phyloP scores from a whole-genome alignment of 169 alveolate species.

The Eimeria maxima region DNA sequence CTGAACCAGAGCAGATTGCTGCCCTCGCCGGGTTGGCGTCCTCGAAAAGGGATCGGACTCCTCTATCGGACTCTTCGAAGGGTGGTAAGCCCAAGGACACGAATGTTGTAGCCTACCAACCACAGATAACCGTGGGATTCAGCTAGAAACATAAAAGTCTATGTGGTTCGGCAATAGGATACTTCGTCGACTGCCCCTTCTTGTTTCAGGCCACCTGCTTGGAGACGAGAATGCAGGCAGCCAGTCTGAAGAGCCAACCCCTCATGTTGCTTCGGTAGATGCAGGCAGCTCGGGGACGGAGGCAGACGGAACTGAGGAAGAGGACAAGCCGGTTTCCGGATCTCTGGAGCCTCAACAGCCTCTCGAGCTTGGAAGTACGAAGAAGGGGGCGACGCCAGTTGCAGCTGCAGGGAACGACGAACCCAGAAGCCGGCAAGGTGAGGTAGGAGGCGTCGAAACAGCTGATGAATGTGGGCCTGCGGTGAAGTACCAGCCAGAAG shows the following conservation, averaged over 20 bases:
- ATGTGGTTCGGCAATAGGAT: neutral
- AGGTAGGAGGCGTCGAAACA: neutral
- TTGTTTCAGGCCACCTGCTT: neutral
- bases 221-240: neutral
- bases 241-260: neutral
- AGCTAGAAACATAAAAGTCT: neutral
- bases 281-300: neutral
- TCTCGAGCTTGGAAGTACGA: neutral
- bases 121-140: neutral
- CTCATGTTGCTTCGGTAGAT: neutral
- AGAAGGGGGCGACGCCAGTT: neutral
- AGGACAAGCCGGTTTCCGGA: neutral
- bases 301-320: neutral
- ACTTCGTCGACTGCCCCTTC: neutral
- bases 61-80: neutral
- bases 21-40: slow-evolving; percentile 50
- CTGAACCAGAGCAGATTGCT: slow-evolving; percentile 50
- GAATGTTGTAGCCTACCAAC: neutral
- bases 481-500: neutral
- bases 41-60: neutral
- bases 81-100: neutral
- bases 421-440: neutral
- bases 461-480: neutral
- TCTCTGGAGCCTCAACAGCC: neutral
- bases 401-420: neutral